A percentile compares a stretch with the other conserved stretches of the same genome.
Conservation (phyloP, 2,329 filamentous ascomycete species). For the Pseudogymnoascus sp. region DNA sequence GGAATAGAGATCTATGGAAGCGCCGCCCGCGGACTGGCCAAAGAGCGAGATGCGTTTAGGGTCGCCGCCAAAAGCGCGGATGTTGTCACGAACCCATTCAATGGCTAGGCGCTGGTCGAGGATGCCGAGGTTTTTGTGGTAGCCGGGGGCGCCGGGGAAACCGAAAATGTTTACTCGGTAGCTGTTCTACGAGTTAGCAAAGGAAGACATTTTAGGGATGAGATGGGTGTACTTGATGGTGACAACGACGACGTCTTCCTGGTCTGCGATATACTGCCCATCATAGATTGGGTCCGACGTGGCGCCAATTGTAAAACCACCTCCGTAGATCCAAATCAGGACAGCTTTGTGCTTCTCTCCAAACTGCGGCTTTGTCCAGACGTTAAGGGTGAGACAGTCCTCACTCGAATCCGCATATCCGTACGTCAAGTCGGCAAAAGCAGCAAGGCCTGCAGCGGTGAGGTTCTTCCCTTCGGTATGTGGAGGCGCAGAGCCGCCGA, state of each 20-base stretch:
- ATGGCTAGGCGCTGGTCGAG: slow-evolving; percentile 52
- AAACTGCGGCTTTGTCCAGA: slow-evolving; percentile 19
- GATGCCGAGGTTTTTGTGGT: slow-evolving; percentile 38
- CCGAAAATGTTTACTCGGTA: slow-evolving; percentile 35
- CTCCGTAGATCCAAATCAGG: slow-evolving; percentile 40
- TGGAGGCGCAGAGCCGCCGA: background rate
- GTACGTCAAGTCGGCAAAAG: slow-evolving; percentile 11
- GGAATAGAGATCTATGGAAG: slow-evolving; percentile 39
- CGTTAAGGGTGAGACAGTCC: slow-evolving; percentile 25
- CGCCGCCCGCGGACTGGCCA: slow-evolving; percentile 33
- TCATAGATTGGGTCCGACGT: slow-evolving; percentile 35
- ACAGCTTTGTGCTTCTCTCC: slow-evolving; percentile 32
- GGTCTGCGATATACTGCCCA: slow-evolving; percentile 37
- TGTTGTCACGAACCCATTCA: slow-evolving; percentile 52
- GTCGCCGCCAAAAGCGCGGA: slow-evolving; percentile 52
- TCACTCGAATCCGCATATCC: slow-evolving; percentile 14
- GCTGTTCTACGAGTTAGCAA: slow-evolving; percentile 22
- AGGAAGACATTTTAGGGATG: slow-evolving; percentile 18
- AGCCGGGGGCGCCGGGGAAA: slow-evolving; percentile 19
- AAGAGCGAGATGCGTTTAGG: slow-evolving; percentile 28
- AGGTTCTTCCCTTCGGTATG: slow-evolving; percentile 17
- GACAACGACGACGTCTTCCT: slow-evolving; percentile 40
- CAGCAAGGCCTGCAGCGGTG: slow-evolving; percentile 17
- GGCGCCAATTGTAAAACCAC: slow-evolving; percentile 35
- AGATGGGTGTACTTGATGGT: slow-evolving; percentile 39